Conservation (phyloP, 2,329 filamentous ascomycete genomes). For the Hirsutella thompsonii region DNA sequence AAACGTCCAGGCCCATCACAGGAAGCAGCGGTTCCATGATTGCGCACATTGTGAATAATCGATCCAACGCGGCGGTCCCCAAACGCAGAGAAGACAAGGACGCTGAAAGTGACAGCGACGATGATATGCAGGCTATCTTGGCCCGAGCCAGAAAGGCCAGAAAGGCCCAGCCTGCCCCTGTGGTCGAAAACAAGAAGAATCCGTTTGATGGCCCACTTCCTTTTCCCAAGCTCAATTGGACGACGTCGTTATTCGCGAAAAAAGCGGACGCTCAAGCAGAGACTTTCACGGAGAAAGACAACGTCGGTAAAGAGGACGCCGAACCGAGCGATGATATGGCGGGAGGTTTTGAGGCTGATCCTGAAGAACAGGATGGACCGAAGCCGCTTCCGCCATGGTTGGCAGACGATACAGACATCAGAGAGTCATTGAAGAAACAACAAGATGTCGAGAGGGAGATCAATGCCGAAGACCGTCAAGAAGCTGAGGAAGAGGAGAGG, state of each 20-base stretch:
- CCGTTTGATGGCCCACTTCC: conserved; percentile 71
- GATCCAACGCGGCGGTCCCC: conserved; percentile 48
- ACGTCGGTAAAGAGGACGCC: conserved; percentile 12
- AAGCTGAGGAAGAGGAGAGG: conserved; percentile 42
- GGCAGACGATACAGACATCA: conserved; percentile 49
- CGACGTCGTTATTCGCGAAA: conserved; percentile 43
- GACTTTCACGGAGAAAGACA: conserved; percentile 9
- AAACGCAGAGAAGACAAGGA: conserved; percentile 18
- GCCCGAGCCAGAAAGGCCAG: conserved; percentile 55
- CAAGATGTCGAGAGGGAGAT: conserved; percentile 43
- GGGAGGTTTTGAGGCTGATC: conserved; percentile 52
- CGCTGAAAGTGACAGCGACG: conserved; percentile 56
- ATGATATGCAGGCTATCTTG: conserved; percentile 67
- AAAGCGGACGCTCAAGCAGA: conserved; percentile 16
- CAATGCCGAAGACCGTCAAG: conserved; percentile 49
- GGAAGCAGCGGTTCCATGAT: conserved; percentile 47
- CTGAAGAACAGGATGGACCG: conserved; percentile 26
- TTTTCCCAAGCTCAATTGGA: conserved; percentile 74
- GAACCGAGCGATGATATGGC: conserved; percentile 35
- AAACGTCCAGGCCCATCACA: conserved; percentile 35
- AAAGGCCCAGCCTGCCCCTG: conserved; percentile 24
- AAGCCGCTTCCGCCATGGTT: conserved; percentile 70
- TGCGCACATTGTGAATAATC: conserved; percentile 61
- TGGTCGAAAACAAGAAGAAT: conserved; percentile 42
- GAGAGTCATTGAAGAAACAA: conserved; percentile 47